A percentile compares a stretch with the other conserved stretches of the same genome.
These are phyloP conservation scores for Aspergillus neotritici DNA, from an alignment of 2,329 filamentous ascomycete species.

Conservation along the genomic window DNA sequence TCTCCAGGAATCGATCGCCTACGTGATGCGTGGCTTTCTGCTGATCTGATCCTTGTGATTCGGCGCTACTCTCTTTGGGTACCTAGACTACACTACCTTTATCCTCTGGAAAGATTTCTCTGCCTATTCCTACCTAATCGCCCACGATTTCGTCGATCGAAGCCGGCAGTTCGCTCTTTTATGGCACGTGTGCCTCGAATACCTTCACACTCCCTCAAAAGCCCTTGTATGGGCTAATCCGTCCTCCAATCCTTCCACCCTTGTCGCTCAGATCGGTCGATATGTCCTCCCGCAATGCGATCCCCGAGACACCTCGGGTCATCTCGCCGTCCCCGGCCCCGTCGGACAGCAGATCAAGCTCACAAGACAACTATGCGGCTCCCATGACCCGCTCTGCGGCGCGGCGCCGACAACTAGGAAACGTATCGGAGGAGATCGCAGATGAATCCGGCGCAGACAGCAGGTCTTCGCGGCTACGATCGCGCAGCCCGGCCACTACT, in stretches of 20 bases:
- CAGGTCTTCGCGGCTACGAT: constrained; percentile 61
- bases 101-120: not conserved
- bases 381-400: constrained; percentile 73
- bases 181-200: constrained; percentile 21
- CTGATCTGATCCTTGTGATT: constrained; percentile 1
- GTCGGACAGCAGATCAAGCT: constrained; percentile 40
- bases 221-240: constrained; percentile 23
- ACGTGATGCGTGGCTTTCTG: constrained; percentile 14
- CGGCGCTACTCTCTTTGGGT: constrained; percentile 2
- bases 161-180: constrained; percentile 12
- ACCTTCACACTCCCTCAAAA: constrained; percentile 12
- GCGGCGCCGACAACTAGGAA: constrained; percentile 48
- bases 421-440: constrained; percentile 41
- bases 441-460: constrained; percentile 48
- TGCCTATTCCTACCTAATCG: constrained; percentile 13
- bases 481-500: constrained; percentile 33
- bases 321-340: constrained; percentile 82
- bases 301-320: constrained; percentile 77
- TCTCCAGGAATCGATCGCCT: too few species aligned
- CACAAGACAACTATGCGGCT: constrained; percentile 61
- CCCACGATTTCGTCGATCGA: constrained; percentile 33
- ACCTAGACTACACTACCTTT: constrained; percentile 5
- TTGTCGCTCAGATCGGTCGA: constrained; percentile 32
- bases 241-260: constrained; percentile 44
- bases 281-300: constrained; percentile 46